Evolutionary conservation across 768 basidiomycete genomes (phyloP).

Genomic region (Amanita fuliginea): DNA sequence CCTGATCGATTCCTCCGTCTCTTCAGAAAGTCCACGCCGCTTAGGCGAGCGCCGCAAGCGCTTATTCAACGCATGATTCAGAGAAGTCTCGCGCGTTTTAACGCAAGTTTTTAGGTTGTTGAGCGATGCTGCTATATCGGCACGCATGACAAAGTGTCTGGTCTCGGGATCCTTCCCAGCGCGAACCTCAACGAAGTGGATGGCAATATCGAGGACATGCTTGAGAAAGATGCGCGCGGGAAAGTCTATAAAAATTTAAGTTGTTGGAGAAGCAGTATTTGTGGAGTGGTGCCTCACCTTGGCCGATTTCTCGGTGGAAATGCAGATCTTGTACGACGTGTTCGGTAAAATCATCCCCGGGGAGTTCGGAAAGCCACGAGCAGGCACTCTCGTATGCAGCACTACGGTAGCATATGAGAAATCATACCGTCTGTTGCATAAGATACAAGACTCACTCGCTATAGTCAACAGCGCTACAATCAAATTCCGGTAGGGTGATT

Average conservation of each 20-base stretch:
- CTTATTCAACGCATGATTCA: conserved; percentile 27
- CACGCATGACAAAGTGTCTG: conserved; percentile 18
- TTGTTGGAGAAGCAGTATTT: conserved; percentile 18
- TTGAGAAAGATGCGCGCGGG: conserved; percentile 8
- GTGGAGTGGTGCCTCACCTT: conserved; percentile 20
- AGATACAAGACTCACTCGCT: conserved; percentile 23
- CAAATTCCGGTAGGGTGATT: conserved; percentile 23
- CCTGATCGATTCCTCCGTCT: conserved; percentile 27
- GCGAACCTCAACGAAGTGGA: conserved; percentile 9
- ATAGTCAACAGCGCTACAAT: conserved; percentile 20
- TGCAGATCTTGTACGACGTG: conserved; percentile 29
- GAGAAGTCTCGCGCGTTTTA: conserved; percentile 22
- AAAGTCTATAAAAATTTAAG: conserved; percentile 18
- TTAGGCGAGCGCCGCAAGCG: conserved; percentile 35
- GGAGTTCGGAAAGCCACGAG: conserved; percentile 27
- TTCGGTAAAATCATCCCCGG: conserved; percentile 18
- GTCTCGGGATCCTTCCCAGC: conserved; percentile 6
- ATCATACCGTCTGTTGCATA: not conserved
- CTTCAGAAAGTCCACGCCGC: conserved; percentile 32
- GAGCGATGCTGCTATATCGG: conserved; percentile 20
- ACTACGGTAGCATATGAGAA: conserved; percentile 12
- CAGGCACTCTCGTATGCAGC: conserved; percentile 27
- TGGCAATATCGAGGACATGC: conserved; percentile 8
- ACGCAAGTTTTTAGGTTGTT: conserved; percentile 21
- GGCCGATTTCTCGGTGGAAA: conserved; percentile 31